Evolutionary conservation across 2,329 filamentous ascomycete species (phyloP), one percentile per base, ranked within the genome.

Genomic region (Phialemoniopsis sp.): DNA sequence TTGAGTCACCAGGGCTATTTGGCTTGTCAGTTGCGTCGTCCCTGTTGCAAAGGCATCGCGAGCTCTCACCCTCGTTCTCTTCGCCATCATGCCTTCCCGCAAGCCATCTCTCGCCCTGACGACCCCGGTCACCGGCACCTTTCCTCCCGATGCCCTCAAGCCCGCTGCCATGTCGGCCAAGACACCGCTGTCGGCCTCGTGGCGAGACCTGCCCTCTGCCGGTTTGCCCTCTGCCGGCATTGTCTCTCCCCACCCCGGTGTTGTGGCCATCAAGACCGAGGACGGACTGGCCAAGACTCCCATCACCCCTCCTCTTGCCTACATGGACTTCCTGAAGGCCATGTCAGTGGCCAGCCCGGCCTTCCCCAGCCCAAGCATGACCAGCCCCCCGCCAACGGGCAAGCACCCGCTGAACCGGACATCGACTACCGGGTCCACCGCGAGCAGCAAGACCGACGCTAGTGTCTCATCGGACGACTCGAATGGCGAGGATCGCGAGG

Each of bases 311-410:
- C 91, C 91, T 4, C 73, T 78, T 16, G 90, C 91, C 42, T 97
- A 97, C 59, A 85, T 88, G 50, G 89, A 97, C 56, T 97, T 96
- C 58, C 81, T 97, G 46, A 91, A 89, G 66, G 82, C 83, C 44
- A 80, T 94, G 65, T 84, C 84, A 14, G 72, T 89, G 42, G 71
- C 78, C 35, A 54, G 52, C 41, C 48, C 48, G 7, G 34, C 32
- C 13, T 32, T 47, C 16, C 38, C 45, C 12, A 47, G 43, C 32
- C 43, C 46, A 3, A 30, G 32, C 32, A 40, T 35, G 13, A 21
- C 21, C 39, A 34, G 16, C 26, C 32, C 39, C 3, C 55, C 56
- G 4, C 48, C 55, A 18, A 52, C 54, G 26, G 48, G 48, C n/a
- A 58, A 54, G 49, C 42, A 49, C 4, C 29, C 43, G 12, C 42